Percentiles rank a stretch among this genome's conserved stretches.
Conservation (phyloP, 176 grass and related monocot species). For the Triticum timopheevii region DNA sequence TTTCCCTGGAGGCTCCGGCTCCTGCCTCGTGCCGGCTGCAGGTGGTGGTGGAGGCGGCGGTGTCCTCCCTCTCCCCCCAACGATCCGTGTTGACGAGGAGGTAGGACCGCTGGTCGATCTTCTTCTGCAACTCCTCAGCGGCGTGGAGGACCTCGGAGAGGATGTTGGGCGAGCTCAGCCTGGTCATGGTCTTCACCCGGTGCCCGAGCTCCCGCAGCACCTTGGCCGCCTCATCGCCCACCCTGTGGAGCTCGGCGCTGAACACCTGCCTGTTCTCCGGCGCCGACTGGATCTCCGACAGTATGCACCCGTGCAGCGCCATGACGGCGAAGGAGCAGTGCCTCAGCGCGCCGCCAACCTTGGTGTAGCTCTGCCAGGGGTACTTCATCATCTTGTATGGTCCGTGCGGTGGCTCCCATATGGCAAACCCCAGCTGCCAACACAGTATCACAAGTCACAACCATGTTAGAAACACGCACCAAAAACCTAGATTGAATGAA, state of each 20-base stretch:
- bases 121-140: constrained; percentile 75
- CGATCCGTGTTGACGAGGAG: constrained; percentile 72
- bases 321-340: constrained; percentile 94
- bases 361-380: constrained; percentile 84
- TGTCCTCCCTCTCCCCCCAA: constrained; percentile 37
- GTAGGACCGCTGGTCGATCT: constrained; percentile 81
- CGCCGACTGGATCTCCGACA: constrained; percentile 86
- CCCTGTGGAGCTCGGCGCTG: constrained; percentile 59
- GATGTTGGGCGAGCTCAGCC: constrained; percentile 56
- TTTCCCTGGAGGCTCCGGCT: neutral
- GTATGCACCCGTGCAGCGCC: constrained; percentile 94
- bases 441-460: neutral
- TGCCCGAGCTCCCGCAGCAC: constrained; percentile 72
- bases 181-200: constrained; percentile 71
- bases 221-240: constrained; percentile 71
- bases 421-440: constrained; percentile 78
- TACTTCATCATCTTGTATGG: constrained; percentile 85
- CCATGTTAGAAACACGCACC: no score
- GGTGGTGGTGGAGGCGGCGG: neutral
- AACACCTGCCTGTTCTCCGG: constrained; percentile 76
- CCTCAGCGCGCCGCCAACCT: constrained; percentile 78
- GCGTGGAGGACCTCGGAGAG: constrained; percentile 68
- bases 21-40: constrained; percentile 16
- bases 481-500: neutral
- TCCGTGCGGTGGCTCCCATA: constrained; percentile 94